phyloP scores from a whole-genome alignment of 768 basidiomycete genomes.

The Boletellus sp. region DNA sequence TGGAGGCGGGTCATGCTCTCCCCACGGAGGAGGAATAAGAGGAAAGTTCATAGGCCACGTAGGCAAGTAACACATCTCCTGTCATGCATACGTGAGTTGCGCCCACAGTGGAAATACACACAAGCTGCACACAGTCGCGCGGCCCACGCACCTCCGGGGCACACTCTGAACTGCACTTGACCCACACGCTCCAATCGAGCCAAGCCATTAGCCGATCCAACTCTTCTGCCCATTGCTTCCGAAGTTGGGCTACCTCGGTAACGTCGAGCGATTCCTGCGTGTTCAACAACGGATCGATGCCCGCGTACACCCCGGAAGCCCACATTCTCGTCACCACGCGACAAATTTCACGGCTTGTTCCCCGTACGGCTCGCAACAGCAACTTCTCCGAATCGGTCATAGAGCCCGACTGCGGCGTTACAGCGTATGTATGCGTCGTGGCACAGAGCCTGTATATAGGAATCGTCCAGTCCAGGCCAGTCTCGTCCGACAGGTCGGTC shows the following conservation, averaged over 20 bases:
- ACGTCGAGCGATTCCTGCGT: neutral
- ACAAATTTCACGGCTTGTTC: slow-evolving; percentile 43
- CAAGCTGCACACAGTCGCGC: too few relatives aligned
- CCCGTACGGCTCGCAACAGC: slow-evolving; percentile 26
- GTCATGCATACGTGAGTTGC: neutral
- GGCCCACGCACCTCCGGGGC: slow-evolving; percentile 35
- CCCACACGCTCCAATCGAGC: slow-evolving; percentile 53
- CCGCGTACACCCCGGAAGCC: slow-evolving; percentile 35
- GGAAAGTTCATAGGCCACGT: slow-evolving; percentile 4
- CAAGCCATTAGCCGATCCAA: slow-evolving; percentile 38
- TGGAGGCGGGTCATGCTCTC: neutral
- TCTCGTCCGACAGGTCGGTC: neutral
- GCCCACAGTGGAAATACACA: too few relatives aligned
- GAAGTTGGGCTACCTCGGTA: slow-evolving; percentile 3
- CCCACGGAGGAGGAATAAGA: neutral
- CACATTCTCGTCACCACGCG: slow-evolving; percentile 43
- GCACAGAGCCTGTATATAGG: slow-evolving; percentile 30
- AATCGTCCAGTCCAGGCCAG: slow-evolving; percentile 22
- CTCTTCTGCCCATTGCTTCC: slow-evolving; percentile 29
- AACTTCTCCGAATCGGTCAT: slow-evolving; percentile 30
- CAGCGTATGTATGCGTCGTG: slow-evolving; percentile 23
- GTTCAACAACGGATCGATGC: slow-evolving; percentile 15
- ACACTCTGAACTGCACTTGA: slow-evolving; percentile 45
- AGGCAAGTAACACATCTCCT: slow-evolving; percentile 4
- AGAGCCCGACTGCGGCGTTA: neutral